Percentiles rank a stretch among this genome's conserved stretches.
Evolutionary conservation across 768 basidiomycete genomes (phyloP).

Genomic region (Sistotremastrum niveocremeum): DNA sequence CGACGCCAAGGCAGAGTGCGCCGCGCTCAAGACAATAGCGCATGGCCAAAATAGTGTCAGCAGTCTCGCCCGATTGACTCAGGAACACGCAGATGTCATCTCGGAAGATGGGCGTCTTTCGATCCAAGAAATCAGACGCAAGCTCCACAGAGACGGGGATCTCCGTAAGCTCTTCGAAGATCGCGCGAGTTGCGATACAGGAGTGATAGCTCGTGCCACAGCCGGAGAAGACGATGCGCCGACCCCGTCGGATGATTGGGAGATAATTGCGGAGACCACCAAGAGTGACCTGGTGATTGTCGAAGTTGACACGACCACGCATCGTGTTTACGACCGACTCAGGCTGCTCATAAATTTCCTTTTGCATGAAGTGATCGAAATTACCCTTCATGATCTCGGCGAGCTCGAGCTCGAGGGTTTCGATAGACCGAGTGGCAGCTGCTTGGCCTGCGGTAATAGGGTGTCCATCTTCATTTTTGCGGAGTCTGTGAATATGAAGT

Average conservation of each 20-base stretch:
- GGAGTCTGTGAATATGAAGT: conserved; percentile 96
- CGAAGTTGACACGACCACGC: conserved; percentile 99
- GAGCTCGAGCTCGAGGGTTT: conserved; percentile 95
- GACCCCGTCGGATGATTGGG: conserved; percentile 86
- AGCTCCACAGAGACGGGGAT: conserved; percentile 96
- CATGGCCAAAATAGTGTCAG: conserved; percentile 92
- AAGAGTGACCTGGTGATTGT: conserved; percentile 78
- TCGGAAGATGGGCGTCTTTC: conserved; percentile 98
- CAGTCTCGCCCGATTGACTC: conserved; percentile 97
- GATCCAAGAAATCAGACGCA: conserved; percentile 95
- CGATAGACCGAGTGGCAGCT: conserved; percentile 82
- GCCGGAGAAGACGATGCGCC: conserved; percentile 94
- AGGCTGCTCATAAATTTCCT: conserved; percentile 98
- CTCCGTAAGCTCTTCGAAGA: conserved; percentile 98
- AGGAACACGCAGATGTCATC: conserved; percentile 96
- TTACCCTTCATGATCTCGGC: conserved; percentile 99
- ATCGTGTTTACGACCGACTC: conserved; percentile 99
- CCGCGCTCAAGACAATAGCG: conserved; percentile 95
- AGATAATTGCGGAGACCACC: conserved; percentile 94
- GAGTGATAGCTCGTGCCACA: conserved; percentile 99
- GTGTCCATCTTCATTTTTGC: conserved; percentile 66
- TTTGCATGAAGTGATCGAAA: conserved; percentile 99
- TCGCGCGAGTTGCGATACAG: conserved; percentile 87
- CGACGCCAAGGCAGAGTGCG: conserved; percentile 91
- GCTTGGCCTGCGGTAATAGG: conserved; percentile 42